phyloP scores from a whole-genome alignment of 78 protist genomes.

The Capsaspora owczarzaki region DNA sequence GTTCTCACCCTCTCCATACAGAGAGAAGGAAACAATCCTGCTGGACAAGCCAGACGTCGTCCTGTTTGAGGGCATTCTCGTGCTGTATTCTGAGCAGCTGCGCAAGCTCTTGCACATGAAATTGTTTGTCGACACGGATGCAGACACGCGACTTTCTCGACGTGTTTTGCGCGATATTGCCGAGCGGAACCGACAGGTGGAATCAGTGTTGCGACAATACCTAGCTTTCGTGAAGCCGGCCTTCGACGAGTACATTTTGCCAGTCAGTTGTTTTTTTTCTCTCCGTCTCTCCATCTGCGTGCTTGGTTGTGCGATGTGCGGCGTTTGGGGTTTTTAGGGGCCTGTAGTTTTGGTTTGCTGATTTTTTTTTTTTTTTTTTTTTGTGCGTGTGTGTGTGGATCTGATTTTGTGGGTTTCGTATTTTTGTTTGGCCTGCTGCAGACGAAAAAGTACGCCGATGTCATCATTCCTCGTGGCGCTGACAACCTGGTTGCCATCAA shows the following conservation, averaged over 20 bases:
- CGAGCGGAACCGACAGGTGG: constrained; percentile 57
- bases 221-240: constrained; percentile 69
- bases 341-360: no score
- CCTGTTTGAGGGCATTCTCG: constrained; percentile 69
- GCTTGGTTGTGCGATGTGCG: no score
- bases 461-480: constrained; percentile 69
- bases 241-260: constrained; percentile 63
- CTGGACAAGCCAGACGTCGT: constrained; percentile 58
- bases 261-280: constrained; percentile 45
- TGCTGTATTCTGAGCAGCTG: constrained; percentile 34
- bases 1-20: no score
- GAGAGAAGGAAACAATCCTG: constrained; percentile 18
- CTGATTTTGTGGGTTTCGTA: no score
- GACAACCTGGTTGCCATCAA: constrained; percentile 35
- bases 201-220: constrained; percentile 55
- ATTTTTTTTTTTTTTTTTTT: no score
- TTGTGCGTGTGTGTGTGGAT: no score
- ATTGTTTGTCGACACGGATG: constrained; percentile 72
- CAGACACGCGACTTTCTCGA: constrained; percentile 63
- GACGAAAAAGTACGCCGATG: constrained; percentile 69
- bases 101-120: constrained; percentile 58
- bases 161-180: constrained; percentile 62
- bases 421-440: no score
- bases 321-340: no score
- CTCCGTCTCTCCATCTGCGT: no score